Evolutionary conservation across 345 rosid species (phyloP), one percentile per base, ranked within the genome.

Genomic region (Excoecaria agallocha): DNA sequence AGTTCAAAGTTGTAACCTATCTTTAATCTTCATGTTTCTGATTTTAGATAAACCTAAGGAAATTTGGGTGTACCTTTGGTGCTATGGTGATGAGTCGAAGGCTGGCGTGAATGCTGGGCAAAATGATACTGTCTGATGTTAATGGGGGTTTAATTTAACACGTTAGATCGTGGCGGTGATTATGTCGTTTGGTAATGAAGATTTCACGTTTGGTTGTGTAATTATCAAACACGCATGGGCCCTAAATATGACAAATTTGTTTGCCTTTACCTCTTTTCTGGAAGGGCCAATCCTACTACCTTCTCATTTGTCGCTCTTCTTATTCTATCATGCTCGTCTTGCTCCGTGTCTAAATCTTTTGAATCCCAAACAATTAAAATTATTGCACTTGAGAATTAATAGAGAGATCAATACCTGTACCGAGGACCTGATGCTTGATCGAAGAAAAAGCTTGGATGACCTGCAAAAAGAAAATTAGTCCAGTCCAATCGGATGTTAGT

Each of bases 131-230:
- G 79, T 69, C 30, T 74, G 61, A 67, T 8, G 13, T 8, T 41
- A 48, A 50, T n/a, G 48, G 8, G 22, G 8, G 16, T 17, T 52
- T 51, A 52, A 8, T 38, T 57, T 56, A 19, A 15, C 48, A 25
- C n/a, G 30, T 30, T 19, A 19, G 48, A 74, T 56, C 20, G 8
- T 61, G 51, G 49, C 22, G 58, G 58, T 68, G 51, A 37, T 60
- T 68, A 54, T 67, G 51, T 50, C 62, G 68, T 59, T 17, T 39
- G 49, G 25, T 59, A 51, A 51, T 51, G 35, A 76, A 62, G 45
- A 22, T 60, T 49, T 69, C 73, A 68, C 67, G 59, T 48, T 48
- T 49, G 52, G 73, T 68, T 75, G 73, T 49, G 68, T 60, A 38
- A 38, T 48, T 49, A 61, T 58, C 50, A 48, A 59, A 45, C 58